Base-by-base conservation (phyloP, 1,139 yeast species). In the Dujonia santamariae region DNA sequence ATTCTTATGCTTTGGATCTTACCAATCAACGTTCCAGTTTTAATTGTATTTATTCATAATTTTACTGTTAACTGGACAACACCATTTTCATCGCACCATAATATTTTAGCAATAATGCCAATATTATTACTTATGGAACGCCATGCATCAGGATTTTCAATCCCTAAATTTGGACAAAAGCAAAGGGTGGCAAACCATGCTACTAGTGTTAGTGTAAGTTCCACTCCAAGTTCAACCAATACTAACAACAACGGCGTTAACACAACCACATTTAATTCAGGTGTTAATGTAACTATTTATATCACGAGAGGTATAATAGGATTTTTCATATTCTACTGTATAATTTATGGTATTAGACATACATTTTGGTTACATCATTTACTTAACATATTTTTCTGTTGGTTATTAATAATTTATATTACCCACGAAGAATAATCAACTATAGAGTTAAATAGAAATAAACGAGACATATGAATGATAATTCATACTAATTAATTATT, bases 61-160 rank as follows among this genome's bases (percentile, higher is more conserved):
- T 60, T 82, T 40, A 70, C 81, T 2, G 68, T 83, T 26, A 75
- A 69, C 43, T 83, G 92, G 90, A 72, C 66, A 35, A 82, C 88
- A 0, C 85, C 90, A 16, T 83, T 84, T 46, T 76, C 83, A 12
- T 80, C 90, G 0, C 92, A 83, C 51, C 92, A 83, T 51, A 83
- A 83, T 48, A 61, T 81, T 32, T 54, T 83, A 38, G 81, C 88
- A 0, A 72, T 84, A 14, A 54, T 80, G 9, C 90, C 92, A 1
- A 74, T 80, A 1, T 62, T 82, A 11, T 43, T 75, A 7, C 47
- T 80, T 25, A 69, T 72, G 26, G 76, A 72, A 40, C 53, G 63
- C 28, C 71, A 78, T 36, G 37, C 23, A 34, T 39, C 26, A 34
- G 38, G 38, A 7, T 20, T 39, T 26, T 28, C 46, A 37, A 28